Conservation (phyloP, 1,284 basidiomycete species). For the Amylostereum chailletii region DNA sequence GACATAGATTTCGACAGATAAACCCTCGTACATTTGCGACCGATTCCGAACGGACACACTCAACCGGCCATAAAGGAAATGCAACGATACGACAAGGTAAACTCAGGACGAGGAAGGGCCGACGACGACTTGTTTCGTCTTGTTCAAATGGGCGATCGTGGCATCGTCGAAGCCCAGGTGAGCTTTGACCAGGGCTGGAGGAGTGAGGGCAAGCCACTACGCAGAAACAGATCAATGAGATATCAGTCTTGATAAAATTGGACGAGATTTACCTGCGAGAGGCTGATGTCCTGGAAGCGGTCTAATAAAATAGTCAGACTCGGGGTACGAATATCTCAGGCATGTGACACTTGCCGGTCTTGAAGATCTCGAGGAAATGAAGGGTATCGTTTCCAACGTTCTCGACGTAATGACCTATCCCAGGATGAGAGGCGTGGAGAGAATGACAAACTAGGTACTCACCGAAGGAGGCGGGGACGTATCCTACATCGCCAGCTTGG, state of each 20-base stretch:
- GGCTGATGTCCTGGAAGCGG: conserved; percentile 53
- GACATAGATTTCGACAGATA: too few relatives aligned
- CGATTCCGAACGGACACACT: too few relatives aligned
- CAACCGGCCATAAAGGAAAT: too few relatives aligned
- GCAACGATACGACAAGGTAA: too few relatives aligned
- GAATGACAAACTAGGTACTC: too few relatives aligned
- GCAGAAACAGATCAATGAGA: conserved; percentile 1
- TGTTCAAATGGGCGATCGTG: conserved; percentile 41
- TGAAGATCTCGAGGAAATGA: conserved; percentile 59
- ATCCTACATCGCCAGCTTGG: conserved; percentile 59
- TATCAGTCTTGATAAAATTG: not conserved
- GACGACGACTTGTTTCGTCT: conserved; percentile 44
- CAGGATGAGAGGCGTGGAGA: too few relatives aligned
- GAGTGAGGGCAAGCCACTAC: conserved; percentile 63
- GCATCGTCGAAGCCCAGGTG: conserved; percentile 48
- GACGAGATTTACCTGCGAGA: conserved; percentile 37
- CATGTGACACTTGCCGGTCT: conserved; percentile 30
- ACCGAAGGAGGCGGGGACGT: conserved; percentile 52
- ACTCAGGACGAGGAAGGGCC: not conserved
- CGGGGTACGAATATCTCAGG: not conserved
- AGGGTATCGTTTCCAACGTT: conserved; percentile 60
- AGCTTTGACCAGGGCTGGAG: conserved; percentile 52
- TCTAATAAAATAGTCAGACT: conserved; percentile 23
- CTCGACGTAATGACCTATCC: conserved; percentile 57
- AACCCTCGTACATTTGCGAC: too few relatives aligned